phyloP scores from a whole-genome alignment of 257 asterid species.

The Ilex asprella region DNA sequence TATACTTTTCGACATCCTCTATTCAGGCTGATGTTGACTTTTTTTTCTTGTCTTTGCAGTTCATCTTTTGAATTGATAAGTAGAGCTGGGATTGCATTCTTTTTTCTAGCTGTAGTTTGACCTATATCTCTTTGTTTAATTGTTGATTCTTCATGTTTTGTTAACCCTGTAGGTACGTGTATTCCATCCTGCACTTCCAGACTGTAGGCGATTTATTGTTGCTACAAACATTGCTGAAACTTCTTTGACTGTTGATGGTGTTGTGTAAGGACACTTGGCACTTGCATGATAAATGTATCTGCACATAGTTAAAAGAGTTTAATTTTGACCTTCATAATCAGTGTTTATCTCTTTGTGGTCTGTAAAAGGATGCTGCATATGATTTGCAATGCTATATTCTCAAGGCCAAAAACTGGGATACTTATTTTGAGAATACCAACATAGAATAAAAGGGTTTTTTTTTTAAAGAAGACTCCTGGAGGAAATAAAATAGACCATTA shows the following conservation, averaged over 20 bases:
- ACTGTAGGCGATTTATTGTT: slow-evolving; percentile 84
- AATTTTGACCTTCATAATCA: not conserved
- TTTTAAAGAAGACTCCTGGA: too few relatives aligned
- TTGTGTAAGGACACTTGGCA: slow-evolving; percentile 54
- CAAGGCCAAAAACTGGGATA: too few relatives aligned
- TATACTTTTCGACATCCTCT: too few relatives aligned
- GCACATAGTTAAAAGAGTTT: too few relatives aligned
- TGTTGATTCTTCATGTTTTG: slow-evolving; percentile 11
- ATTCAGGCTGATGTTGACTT: not conserved
- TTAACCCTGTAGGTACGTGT: slow-evolving; percentile 75
- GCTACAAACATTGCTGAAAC: slow-evolving; percentile 99
- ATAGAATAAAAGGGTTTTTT: too few relatives aligned
- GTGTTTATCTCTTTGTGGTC: too few relatives aligned
- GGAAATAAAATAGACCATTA: too few relatives aligned
- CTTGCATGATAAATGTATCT: slow-evolving; percentile 5
- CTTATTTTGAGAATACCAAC: too few relatives aligned
- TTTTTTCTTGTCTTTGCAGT: slow-evolving; percentile 8
- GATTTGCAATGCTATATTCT: too few relatives aligned
- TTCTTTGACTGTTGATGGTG: slow-evolving; percentile 97
- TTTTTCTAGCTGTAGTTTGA: not conserved
- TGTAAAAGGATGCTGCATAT: too few relatives aligned
- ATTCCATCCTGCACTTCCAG: slow-evolving; percentile 75
- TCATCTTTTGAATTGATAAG: not conserved
- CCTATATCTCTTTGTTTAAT: not conserved
- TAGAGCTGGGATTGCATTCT: not conserved